Conservation (phyloP, 129 eudicot species). For the Flaveria ramosissima region DNA sequence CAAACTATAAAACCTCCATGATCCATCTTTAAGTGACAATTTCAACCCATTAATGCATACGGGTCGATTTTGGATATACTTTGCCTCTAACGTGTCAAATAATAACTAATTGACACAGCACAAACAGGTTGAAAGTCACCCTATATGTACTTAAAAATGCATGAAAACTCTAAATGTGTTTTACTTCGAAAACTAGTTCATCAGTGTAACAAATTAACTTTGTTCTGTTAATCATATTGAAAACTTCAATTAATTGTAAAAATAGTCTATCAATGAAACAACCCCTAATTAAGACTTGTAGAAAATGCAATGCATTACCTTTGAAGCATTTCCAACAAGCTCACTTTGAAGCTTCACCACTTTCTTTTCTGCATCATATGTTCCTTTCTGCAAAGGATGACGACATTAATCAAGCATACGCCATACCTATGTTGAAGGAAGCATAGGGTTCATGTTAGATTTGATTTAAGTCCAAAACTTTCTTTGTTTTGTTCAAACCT, state of each 20-base stretch:
- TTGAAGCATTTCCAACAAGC: slow-evolving; percentile 81
- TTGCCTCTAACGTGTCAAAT: neutral
- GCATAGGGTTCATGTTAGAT: slow-evolving; percentile 1
- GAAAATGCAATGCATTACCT: slow-evolving; percentile 42
- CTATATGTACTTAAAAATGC: neutral
- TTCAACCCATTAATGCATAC: slow-evolving; percentile 6
- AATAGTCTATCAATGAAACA: neutral
- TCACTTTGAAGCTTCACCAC: slow-evolving; percentile 66
- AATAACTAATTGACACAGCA: neutral
- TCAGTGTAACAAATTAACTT: neutral
- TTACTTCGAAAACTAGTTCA: slow-evolving; percentile 1
- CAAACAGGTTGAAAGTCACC: neutral
- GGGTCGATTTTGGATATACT: neutral
- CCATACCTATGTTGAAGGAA: slow-evolving; percentile 4
- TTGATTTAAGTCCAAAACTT: neutral
- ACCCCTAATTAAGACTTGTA: neutral
- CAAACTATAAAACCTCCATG: slow-evolving; percentile 8
- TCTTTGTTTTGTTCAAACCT: neutral
- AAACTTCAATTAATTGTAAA: neutral
- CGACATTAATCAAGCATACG: slow-evolving; percentile 11
- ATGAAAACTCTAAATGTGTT: neutral
- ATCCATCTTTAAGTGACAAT: neutral
- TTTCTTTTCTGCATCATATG: slow-evolving; percentile 50
- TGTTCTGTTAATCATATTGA: neutral
- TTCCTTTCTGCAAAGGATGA: slow-evolving; percentile 50